phyloP scores from a whole-genome alignment of 2,329 filamentous ascomycete genomes.

The Xylaria sp. region DNA sequence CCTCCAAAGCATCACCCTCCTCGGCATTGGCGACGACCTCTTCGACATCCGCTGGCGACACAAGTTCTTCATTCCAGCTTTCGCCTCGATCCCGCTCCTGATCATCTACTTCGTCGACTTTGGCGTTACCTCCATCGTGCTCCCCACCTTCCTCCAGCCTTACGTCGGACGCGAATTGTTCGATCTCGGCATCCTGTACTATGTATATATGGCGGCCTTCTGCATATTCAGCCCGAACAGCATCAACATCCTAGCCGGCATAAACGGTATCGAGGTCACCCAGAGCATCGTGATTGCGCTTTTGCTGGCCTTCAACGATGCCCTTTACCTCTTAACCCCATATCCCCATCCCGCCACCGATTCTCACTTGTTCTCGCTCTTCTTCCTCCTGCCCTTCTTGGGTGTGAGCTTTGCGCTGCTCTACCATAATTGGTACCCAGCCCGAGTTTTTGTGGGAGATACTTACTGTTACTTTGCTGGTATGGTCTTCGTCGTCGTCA shows the following conservation, averaged over 20 bases:
- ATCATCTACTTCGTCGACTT: slow-evolving; percentile 99
- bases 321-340: slow-evolving; percentile 80
- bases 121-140: slow-evolving; percentile 92
- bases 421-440: slow-evolving; percentile 94
- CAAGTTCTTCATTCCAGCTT: slow-evolving; percentile 96
- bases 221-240: slow-evolving; percentile 98
- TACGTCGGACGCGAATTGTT: slow-evolving; percentile 81
- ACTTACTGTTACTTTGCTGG: slow-evolving; percentile 99
- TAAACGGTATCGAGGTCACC: slow-evolving; percentile 96
- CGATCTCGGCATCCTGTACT: slow-evolving; percentile 84
- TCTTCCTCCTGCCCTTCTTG: slow-evolving; percentile 91
- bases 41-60: slow-evolving; percentile 99
- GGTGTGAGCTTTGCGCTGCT: slow-evolving; percentile 88
- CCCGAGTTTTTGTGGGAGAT: slow-evolving; percentile 93
- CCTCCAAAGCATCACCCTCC: slow-evolving; percentile 85
- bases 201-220: slow-evolving; percentile 93
- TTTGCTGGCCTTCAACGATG: slow-evolving; percentile 84
- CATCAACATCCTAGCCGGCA: slow-evolving; percentile 99
- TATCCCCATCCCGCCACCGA: slow-evolving; percentile 94
- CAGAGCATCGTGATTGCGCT: slow-evolving; percentile 90
- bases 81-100: slow-evolving; percentile 90
- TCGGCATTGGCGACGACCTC: slow-evolving; percentile 93
- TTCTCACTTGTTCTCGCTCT: slow-evolving; percentile 94
- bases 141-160: slow-evolving; percentile 82
- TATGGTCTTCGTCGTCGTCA: slow-evolving; percentile 98